phyloP scores from a whole-genome alignment of 2,329 filamentous ascomycete species.

The Amauroascus niger region DNA sequence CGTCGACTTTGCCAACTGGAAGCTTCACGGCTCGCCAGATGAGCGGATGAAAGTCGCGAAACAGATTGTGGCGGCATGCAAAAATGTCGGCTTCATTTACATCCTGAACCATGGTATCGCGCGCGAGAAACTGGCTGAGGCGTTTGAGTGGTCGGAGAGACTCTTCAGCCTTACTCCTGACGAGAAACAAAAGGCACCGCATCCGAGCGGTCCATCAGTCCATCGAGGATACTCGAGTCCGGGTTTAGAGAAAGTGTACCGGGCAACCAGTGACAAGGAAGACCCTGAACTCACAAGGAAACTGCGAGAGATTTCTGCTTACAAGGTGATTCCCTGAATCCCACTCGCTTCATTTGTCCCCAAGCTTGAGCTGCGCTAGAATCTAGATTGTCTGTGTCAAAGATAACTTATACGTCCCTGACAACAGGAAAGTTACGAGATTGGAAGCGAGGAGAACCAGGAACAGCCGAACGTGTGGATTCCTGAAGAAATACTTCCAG shows the following conservation, averaged over 20 bases:
- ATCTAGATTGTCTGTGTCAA: no score
- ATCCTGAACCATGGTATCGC: slow-evolving; percentile 42
- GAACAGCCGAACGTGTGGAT: slow-evolving; percentile 45
- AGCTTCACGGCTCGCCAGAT: slow-evolving; percentile 21
- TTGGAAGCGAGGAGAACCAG: slow-evolving; percentile 40
- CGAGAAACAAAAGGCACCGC: slow-evolving; percentile 42
- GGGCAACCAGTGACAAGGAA: slow-evolving; percentile 34
- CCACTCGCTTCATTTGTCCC: background rate
- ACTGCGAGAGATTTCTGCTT: slow-evolving; percentile 41
- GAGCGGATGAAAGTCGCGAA: slow-evolving; percentile 29
- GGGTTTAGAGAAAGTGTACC: slow-evolving; percentile 46
- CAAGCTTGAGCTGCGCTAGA: no score
- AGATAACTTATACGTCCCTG: background rate
- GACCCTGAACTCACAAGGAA: slow-evolving; percentile 31
- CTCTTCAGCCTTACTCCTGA: slow-evolving; percentile 39
- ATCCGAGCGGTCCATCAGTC: slow-evolving; percentile 41
- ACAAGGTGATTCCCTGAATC: slow-evolving; percentile 37
- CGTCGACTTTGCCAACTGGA: slow-evolving; percentile 34
- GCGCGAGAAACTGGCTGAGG: slow-evolving; percentile 32
- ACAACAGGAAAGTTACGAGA: slow-evolving; percentile 44
- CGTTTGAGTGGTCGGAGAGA: slow-evolving; percentile 36
- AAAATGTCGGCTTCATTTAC: slow-evolving; percentile 41
- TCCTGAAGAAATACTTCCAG: slow-evolving; percentile 37
- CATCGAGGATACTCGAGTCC: slow-evolving; percentile 50
- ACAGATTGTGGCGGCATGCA: slow-evolving; percentile 36